Base-by-base conservation (phyloP, 345 rosid species). In the Gossypium turneri region DNA sequence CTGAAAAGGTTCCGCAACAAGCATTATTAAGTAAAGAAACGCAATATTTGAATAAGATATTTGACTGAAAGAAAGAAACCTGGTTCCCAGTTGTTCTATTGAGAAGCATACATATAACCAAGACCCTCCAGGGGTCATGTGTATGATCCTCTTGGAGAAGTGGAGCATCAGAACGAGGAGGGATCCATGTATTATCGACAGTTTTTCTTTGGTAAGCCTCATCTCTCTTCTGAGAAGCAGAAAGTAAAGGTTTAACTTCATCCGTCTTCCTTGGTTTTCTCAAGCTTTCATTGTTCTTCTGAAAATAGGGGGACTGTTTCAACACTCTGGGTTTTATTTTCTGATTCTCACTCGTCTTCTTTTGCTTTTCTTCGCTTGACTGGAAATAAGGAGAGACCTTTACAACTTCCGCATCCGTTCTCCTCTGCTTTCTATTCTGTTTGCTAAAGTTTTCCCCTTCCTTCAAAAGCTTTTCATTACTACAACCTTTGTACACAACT, bases 91-190 rank as follows among this genome's bases (percentile, higher is more conserved):
- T 73, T 3, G 97, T 89, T 73, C 64, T 77, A 80, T 90, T 92
- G 59, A 92, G 93, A 78, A 90, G 91, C 88, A 90, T 90, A 73
- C 92, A 90, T 59, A 88, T 90, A 66, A 88, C 81, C 75, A 92
- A 69, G 16, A 92, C 90, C 57, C 86, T 84, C 97, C 94, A 88
- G 27, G 91, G 92, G 64, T 92, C 93, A 57, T 75, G 83, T 50
- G 80, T 79, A 76, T 89, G 90, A 79, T 80, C 76, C 83, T 91
- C 92, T 71, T 88, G 93, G 57, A 88, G 84, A 16, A 92, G 87
- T 56, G 80, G 79, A 73, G 64, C 41, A 12, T 68, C 81, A 20
- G 92, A 90, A 34, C 74, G 79, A 2, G 90, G 97, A 45, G 92
- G 92, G 50, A 41, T 80, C 95, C 93, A 89, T 44, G 82, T 73